Conservation (phyloP, 305 asterid genomes). For the Solanum hybrid region DNA sequence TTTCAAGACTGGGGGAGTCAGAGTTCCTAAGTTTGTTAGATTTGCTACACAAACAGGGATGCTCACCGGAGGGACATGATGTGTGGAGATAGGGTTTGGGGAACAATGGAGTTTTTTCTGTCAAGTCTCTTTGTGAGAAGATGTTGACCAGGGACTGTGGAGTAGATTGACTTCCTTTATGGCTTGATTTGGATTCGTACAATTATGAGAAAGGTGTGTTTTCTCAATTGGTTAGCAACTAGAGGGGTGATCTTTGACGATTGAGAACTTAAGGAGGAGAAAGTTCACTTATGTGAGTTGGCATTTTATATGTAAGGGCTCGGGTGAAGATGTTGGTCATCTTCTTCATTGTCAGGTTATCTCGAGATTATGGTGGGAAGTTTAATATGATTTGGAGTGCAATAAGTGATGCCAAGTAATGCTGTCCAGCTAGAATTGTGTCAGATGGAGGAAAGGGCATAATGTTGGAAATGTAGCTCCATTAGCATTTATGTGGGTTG, state of each 20-base stretch:
- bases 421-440: neutral
- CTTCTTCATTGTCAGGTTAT: neutral
- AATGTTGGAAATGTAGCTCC: neutral
- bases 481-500: neutral
- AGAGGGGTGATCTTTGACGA: neutral
- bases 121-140: neutral
- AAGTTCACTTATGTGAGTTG: neutral
- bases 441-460: neutral
- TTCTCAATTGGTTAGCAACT: neutral
- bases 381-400: neutral
- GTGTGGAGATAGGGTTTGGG: neutral
- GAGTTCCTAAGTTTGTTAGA: neutral
- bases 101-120: neutral
- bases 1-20: neutral
- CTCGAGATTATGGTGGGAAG: neutral
- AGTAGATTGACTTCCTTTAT: neutral
- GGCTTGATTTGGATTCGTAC: neutral
- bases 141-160: neutral
- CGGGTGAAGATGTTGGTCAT: neutral
- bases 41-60: neutral
- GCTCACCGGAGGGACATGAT: neutral
- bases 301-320: neutral
- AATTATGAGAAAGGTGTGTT: neutral
- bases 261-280: neutral
- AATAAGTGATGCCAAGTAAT: neutral